phyloP scores from a whole-genome alignment of 805 yeast genomes.

The Ogataea pini region DNA sequence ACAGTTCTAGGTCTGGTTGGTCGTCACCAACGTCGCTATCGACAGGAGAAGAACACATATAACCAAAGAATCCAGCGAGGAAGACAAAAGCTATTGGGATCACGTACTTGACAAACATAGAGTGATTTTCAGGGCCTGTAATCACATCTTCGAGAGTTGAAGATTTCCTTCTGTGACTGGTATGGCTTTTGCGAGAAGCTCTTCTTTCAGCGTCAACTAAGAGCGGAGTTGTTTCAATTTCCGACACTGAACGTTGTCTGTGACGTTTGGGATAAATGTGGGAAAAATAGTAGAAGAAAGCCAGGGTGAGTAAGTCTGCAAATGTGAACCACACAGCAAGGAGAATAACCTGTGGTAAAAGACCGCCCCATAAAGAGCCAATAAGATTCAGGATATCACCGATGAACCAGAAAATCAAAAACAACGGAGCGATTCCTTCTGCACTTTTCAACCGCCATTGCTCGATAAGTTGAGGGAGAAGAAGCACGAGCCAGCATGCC shows the following conservation, averaged over 20 bases:
- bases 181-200: constrained; percentile 16
- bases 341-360: constrained; percentile 67
- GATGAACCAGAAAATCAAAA: constrained; percentile 65
- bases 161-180: constrained; percentile 39
- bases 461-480: constrained; percentile 76
- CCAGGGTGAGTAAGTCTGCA: constrained; percentile 63
- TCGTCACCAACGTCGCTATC: constrained; percentile 22
- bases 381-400: constrained; percentile 70
- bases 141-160: constrained; percentile 55
- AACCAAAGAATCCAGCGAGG: constrained; percentile 64
- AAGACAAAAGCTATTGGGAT: constrained; percentile 64
- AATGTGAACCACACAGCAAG: constrained; percentile 77
- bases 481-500: constrained; percentile 78
- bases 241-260: constrained; percentile 2
- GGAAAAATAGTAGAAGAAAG: constrained; percentile 64
- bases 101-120: constrained; percentile 50
- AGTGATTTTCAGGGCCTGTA: constrained; percentile 46
- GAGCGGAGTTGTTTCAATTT: constrained; percentile 37
- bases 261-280: constrained; percentile 43
- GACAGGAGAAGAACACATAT: constrained; percentile 44
- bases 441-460: constrained; percentile 77
- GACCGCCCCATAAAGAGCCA: constrained; percentile 70
- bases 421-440: constrained; percentile 73
- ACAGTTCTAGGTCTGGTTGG: constrained; percentile 31
- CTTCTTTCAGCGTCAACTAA: constrained; percentile 21